A percentile compares a stretch with the other conserved stretches of the same genome.
These are phyloP conservation scores for Pistacia integerrima DNA, from an alignment of 345 rosid genomes.

Conservation along the genomic window DNA sequence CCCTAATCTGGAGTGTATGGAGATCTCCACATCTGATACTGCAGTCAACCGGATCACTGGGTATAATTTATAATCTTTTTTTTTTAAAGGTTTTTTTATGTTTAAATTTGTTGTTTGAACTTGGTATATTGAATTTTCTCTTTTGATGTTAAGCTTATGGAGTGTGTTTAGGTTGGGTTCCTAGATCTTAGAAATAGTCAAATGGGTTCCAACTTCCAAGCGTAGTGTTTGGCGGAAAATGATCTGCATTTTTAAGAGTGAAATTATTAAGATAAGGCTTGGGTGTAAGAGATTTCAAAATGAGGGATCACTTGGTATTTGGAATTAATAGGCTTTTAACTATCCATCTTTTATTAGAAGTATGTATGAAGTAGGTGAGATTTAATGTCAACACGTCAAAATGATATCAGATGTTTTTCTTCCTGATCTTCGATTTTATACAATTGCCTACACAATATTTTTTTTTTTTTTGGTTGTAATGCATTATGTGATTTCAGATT, in stretches of 20 bases:
- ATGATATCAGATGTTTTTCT: neutral
- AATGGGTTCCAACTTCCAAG: neutral
- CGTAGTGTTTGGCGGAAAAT: neutral
- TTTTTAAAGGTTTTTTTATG: neutral
- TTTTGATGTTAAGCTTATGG: neutral
- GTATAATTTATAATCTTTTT: constrained; percentile 35
- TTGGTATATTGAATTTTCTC: neutral
- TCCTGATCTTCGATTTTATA: neutral
- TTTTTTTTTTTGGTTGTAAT: neutral
- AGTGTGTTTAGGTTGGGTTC: neutral
- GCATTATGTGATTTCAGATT: neutral
- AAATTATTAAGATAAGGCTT: neutral
- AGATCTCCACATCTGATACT: constrained; percentile 53
- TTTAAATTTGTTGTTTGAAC: neutral
- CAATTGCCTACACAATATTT: neutral
- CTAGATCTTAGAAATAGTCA: neutral
- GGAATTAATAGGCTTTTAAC: neutral
- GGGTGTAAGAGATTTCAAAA: neutral
- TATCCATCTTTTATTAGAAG: neutral
- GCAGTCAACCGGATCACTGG: constrained; percentile 88
- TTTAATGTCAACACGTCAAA: neutral
- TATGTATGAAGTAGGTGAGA: neutral
- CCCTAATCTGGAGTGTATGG: constrained; percentile 83
- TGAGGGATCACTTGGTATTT: neutral
- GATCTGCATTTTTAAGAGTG: neutral